Conservation (phyloP, 2,329 filamentous ascomycete genomes). For the Aureobasidium zeae region DNA sequence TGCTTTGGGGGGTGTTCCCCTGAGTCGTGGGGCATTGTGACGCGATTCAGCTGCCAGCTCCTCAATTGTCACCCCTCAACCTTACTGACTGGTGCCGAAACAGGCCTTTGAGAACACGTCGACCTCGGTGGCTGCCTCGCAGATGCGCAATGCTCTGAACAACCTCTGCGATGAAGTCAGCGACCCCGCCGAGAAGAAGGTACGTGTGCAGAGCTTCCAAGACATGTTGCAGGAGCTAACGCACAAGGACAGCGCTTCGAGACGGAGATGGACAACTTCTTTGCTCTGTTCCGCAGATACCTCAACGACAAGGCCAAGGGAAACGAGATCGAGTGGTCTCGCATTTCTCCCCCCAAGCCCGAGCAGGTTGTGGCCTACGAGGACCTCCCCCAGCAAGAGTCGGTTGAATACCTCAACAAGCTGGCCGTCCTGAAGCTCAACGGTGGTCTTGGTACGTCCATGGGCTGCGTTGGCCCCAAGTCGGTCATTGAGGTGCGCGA, state of each 20-base stretch:
- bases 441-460: slow-evolving; percentile 96
- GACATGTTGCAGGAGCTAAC: slow-evolving; percentile 1
- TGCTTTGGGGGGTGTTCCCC: no score
- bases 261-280: slow-evolving; percentile 99
- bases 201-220: slow-evolving; percentile 34
- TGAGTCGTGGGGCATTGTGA: no score
- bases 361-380: slow-evolving; percentile 94
- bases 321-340: slow-evolving; percentile 91
- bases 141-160: slow-evolving; percentile 98
- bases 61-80: not conserved
- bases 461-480: slow-evolving; percentile 98
- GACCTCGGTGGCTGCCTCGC: slow-evolving; percentile 91
- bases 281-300: slow-evolving; percentile 94
- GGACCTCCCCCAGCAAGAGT: slow-evolving; percentile 78
- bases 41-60: not conserved
- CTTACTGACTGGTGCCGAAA: not conserved
- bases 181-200: slow-evolving; percentile 71
- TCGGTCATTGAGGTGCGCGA: slow-evolving; percentile 99
- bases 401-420: slow-evolving; percentile 91
- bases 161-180: slow-evolving; percentile 81
- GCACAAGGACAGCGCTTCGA: slow-evolving; percentile 60
- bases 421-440: slow-evolving; percentile 98
- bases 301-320: slow-evolving; percentile 99
- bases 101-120: slow-evolving; percentile 99
- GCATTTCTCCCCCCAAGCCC: slow-evolving; percentile 85